Evolutionary conservation across 2,329 filamentous ascomycete genomes (phyloP), one percentile per base, ranked within the genome.

Genomic region (Anthostomella pinea): DNA sequence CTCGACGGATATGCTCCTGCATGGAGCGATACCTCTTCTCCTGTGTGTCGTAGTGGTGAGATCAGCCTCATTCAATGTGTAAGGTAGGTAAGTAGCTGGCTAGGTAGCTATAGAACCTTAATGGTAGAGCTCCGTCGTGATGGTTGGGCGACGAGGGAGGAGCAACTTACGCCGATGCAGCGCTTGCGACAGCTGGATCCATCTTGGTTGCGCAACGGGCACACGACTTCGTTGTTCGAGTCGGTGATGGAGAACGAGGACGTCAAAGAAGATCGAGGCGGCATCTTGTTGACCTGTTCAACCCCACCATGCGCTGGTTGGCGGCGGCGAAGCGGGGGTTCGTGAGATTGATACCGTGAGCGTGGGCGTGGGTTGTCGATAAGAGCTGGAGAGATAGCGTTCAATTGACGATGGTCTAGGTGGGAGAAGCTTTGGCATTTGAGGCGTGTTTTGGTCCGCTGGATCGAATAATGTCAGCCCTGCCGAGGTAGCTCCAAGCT

Each of bases 1-100:
- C 91, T 65, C 93, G 84, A 57, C 93, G 87, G 58, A 98, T 97
- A 62, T 98, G 93, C 77, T 98, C 93, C 69, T 97, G 93, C 88
- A 98, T 97, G 47, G 91, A 97, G 65, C 93, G 89, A 70, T 90
- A 98, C 53, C 87, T 80, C 68, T 95, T 95, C 72, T 94, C 88
- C 88, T 94, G 67, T 63, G 39, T 51, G 49, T 48, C 36, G 32
- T 40, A 42, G 48, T 50, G 45, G 44, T 38, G 38, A 42, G 38
- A 51, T 58, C 41, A 52, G 41, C 37, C 43, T 33, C 43, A 21
- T 27, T 35, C 24, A 29, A 19, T 18, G 15, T 15, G 29, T 30
- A 29, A 11, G 21, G 29, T 35, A 31, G 36, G 24, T 17, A 23
- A 28, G 28, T 8, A 23, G 31, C 29, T 8, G 30, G 37, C 20